Base-by-base conservation (phyloP, 2,329 filamentous ascomycete species). In the Aspergillus flavus region DNA sequence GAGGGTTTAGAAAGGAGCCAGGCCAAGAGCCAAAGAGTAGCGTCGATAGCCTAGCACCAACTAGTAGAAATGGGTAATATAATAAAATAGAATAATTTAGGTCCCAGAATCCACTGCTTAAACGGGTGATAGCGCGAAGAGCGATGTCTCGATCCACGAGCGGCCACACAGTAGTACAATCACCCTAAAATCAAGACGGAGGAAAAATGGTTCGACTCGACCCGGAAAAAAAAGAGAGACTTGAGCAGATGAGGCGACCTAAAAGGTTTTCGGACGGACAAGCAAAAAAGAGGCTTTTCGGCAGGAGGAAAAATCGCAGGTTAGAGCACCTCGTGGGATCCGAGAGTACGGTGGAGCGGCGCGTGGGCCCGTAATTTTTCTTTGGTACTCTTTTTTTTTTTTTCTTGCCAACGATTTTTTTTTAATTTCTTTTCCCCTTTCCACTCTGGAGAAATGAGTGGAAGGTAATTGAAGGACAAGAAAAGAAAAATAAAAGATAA, bases 281-380 rank as follows among this genome's bases (percentile, higher is more conserved):
- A 70, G 64, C 45, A 52, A 62, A 64, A 61, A 64, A 62, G 66
- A 68, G 57, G 61, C 60, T 68, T 64, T 71, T 72, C 71, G 67
- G 69, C 68, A 72, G 69, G 63, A 69, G 64, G 65, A 66, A 69
- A 68, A 54, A 67, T 65, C 64, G 58, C 65, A 71, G 64, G 62
- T 63, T 59, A 59, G 69, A 68, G 67, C 66, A 68, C 72, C 74
- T 77, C 75, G 75, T 78, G 76, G 74, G 73, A 75, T 77, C 74
- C 75, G 76, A 76, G 73, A 71, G 71, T 72, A 65, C 62, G 66
- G 73, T 76, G 75, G 74, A 74, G 66, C 69, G 50, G 67, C 65
- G 68, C 64, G 72, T 73, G 71, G 72, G 69, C 66, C 68, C 61
- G 67, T 71, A 71, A 70, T 70, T 66, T 72, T 67, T 65, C 54